Evolutionary conservation across 345 rosid genomes (phyloP), one percentile per base, ranked within the genome.

Genomic region (Eucalyptus camaldulensis): DNA sequence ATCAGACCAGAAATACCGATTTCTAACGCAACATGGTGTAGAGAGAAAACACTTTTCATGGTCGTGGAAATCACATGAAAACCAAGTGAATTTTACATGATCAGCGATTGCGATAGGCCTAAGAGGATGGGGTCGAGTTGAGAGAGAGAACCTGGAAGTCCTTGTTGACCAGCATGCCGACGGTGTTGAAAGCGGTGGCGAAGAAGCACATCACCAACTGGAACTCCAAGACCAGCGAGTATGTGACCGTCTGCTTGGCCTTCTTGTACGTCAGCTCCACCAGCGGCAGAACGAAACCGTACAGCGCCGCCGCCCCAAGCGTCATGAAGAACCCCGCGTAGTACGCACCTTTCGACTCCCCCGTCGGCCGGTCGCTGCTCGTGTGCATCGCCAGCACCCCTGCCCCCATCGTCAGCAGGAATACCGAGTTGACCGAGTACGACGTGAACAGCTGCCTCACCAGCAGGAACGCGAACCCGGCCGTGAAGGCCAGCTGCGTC

Each of bases 181-280:
- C 54, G 31, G 96, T 92, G 91, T 95, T 93, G 22, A 97, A 85
- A 16, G 69, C 49, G 40, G 97, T 93, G 85, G 99, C 98, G 87
- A 93, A 88, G 43, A 96, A 37, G 65, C 95, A 91, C 94, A 95
- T 89, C 33, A 95, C 91, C 92, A 93, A 10, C 91, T 97, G 97
- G 83, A 95, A 81, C 94, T 97, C 99, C 89, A 97, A 51, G 44
- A 97, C 99, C 13, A 97, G 92, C 3, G 95, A 90, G 86, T 93
- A 96, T 56, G 86, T 96, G 13, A 96, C 89, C 27, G 92, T 91
- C 85, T 95, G 98, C 47, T 89, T 92, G 51, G 95, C 93, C 93
- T 95, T 97, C 92, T 91, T 91, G 92, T 97, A 97, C n/a, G 90
- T 89, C 90, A 92, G 89, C 88, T 97, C 99, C 50, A 96, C 93